Evolutionary conservation across 2,329 filamentous ascomycete genomes (phyloP).

Genomic region (Clarireedia monteithiana): DNA sequence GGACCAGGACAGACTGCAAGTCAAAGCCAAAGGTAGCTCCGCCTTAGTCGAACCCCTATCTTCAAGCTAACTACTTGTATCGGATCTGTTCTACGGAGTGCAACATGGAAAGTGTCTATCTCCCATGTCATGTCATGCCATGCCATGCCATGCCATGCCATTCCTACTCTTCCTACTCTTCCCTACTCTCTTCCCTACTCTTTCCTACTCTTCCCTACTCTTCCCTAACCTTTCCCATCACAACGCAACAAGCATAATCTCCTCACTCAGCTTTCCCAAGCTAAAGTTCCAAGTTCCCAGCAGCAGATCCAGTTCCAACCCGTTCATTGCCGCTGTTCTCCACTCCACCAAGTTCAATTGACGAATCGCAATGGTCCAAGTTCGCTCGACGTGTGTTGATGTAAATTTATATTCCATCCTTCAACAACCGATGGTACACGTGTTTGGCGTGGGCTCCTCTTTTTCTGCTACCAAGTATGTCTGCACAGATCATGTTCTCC

Average conservation of each 20-base stretch:
- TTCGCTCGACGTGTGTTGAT: background rate
- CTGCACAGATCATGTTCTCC: background rate
- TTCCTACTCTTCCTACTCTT: too few species aligned
- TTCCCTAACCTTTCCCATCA: background rate
- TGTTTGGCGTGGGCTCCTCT: background rate
- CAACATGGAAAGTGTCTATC: background rate
- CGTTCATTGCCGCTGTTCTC: constrained; percentile 1
- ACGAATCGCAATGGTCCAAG: background rate
- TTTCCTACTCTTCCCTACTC: background rate
- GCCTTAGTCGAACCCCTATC: background rate
- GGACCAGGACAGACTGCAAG: too few species aligned
- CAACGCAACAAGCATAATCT: constrained; percentile 7
- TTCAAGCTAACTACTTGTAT: background rate
- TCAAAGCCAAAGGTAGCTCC: background rate
- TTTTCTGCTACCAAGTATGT: background rate
- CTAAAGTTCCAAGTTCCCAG: background rate
- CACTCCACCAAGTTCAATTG: background rate
- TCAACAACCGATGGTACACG: background rate
- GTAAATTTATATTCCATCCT: background rate
- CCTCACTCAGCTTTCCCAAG: background rate
- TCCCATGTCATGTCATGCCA: background rate
- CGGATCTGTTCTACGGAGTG: too few species aligned
- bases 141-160: too few species aligned
- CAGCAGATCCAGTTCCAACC: background rate
- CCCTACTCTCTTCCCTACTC: too few species aligned